phyloP scores from a whole-genome alignment of 192 early-diverging fungal genomes.

The Gigaspora rosea region DNA sequence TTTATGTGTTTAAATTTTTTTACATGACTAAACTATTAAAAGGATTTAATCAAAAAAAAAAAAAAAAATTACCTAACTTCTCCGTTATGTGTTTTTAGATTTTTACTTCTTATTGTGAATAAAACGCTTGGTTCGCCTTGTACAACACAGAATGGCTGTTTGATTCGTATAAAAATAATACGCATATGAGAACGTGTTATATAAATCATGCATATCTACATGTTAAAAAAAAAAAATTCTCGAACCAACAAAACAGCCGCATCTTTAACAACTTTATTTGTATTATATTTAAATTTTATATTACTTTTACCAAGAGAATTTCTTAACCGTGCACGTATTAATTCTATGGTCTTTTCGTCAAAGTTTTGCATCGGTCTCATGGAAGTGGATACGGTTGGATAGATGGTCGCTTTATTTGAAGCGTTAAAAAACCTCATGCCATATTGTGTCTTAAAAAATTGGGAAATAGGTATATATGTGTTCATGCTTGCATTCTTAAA shows the following conservation, averaged over 20 bases:
- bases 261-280: background rate
- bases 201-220: background rate
- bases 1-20: background rate
- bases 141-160: constrained; percentile 63
- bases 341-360: background rate
- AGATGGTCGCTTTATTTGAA: too few relatives aligned
- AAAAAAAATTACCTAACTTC: constrained; percentile 64
- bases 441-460: too few relatives aligned
- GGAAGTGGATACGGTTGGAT: too few relatives aligned
- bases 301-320: background rate
- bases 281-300: constrained; percentile 8
- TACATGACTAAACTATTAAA: background rate
- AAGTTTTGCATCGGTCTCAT: background rate
- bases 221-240: background rate
- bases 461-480: too few relatives aligned
- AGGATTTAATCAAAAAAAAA: background rate
- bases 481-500: too few relatives aligned
- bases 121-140: constrained; percentile 66
- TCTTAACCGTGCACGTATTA: constrained; percentile 2
- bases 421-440: too few relatives aligned
- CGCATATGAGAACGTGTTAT: background rate
- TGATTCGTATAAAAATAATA: background rate
- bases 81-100: constrained; percentile 72
- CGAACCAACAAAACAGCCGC: constrained; percentile 16
- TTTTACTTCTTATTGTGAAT: constrained; percentile 72